These are phyloP conservation scores for Penicillium sp. DNA, from an alignment of 2,329 filamentous ascomycete species.

Conservation along the genomic window DNA sequence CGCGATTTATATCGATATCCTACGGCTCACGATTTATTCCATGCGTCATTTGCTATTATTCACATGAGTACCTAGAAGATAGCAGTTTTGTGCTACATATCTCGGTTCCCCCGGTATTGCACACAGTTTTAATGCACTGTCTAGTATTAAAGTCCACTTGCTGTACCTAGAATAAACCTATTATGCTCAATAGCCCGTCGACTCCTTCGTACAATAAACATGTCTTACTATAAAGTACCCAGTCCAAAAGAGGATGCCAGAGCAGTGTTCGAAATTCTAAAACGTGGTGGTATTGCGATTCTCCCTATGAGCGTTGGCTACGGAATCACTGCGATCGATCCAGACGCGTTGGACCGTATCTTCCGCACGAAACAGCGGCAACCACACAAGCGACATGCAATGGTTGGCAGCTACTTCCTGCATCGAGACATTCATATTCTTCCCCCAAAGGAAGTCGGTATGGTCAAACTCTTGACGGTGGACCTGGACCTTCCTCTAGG, in stretches of 20 bases:
- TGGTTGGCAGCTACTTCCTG: conserved; percentile 25
- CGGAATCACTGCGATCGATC: conserved; percentile 19
- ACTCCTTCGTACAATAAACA: background rate
- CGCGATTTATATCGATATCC: background rate
- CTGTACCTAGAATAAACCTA: background rate
- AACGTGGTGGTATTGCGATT: conserved; percentile 25
- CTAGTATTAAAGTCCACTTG: background rate
- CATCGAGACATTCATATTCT: conserved; percentile 24
- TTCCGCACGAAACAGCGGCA: conserved; percentile 20
- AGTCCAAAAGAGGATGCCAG: conserved; percentile 15
- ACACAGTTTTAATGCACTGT: background rate
- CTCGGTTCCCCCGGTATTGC: background rate
- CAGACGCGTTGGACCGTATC: conserved; percentile 19
- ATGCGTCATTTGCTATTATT: background rate
- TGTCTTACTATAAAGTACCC: background rate
- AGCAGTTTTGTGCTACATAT: background rate
- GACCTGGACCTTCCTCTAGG: conserved; percentile 27
- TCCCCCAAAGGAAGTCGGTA: conserved; percentile 8
- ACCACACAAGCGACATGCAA: conserved; percentile 26
- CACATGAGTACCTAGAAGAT: background rate
- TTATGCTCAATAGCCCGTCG: background rate
- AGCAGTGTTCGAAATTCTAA: conserved; percentile 20
- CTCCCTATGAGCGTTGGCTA: conserved; percentile 28
- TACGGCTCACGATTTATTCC: too few relatives aligned
- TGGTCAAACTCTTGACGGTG: conserved; percentile 20